A percentile compares a stretch with the other conserved stretches of the same genome.
These are phyloP conservation scores for Podospora bellae-mahoneyi DNA, from an alignment of 495 filamentous ascomycete species.

Conservation along the genomic window DNA sequence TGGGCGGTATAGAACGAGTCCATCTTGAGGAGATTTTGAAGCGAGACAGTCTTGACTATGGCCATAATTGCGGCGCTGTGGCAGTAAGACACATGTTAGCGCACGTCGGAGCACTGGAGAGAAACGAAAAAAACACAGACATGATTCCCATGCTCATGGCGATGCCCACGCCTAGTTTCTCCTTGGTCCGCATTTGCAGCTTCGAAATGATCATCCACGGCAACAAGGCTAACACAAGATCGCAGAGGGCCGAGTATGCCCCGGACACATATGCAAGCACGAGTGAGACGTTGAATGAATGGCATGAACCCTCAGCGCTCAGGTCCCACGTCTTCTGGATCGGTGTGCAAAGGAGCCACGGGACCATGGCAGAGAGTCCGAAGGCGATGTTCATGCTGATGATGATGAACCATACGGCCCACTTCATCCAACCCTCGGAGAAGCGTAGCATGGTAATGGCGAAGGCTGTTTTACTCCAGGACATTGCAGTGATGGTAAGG, in stretches of 20 bases:
- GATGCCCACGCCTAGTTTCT: constrained; percentile 33
- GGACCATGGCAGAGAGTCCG: constrained; percentile 35
- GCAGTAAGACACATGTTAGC: too few species aligned
- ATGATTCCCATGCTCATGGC: constrained; percentile 38
- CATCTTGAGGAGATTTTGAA: too few species aligned
- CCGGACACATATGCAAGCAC: too few species aligned
- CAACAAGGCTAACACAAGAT: constrained; percentile 30
- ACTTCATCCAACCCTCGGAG: constrained; percentile 12
- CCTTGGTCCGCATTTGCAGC: constrained; percentile 30
- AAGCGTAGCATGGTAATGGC: constrained; percentile 24
- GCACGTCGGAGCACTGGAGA: too few species aligned
- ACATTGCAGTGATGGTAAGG: constrained; percentile 13
- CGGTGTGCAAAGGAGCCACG: constrained; percentile 36
- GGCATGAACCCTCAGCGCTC: constrained; percentile 26
- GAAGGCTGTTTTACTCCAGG: constrained; percentile 34
- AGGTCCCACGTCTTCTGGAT: constrained; percentile 32
- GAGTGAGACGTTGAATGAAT: constrained; percentile 8
- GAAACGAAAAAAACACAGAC: constrained; percentile 5
- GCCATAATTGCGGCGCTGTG: too few species aligned
- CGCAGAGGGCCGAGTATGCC: constrained; percentile 31
- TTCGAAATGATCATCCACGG: constrained; percentile 33
- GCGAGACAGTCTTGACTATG: too few species aligned
- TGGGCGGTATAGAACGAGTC: neutral
- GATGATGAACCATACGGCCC: constrained; percentile 31
- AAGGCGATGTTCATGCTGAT: constrained; percentile 35